Evolutionary conservation across 116 monocot species (phyloP).

Genomic region (Zostera marina): DNA sequence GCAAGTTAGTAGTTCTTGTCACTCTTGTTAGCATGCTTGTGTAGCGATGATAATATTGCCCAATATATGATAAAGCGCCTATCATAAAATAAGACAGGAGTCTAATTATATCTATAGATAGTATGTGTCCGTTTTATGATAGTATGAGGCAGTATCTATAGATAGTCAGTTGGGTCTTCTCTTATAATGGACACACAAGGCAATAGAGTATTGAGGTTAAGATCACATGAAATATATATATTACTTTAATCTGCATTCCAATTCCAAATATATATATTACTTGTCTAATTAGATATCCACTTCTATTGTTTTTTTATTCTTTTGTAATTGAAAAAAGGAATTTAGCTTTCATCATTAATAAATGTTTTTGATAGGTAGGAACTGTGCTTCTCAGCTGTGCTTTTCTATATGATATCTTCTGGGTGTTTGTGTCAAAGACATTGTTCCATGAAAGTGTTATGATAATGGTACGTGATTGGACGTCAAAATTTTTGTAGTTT

Average conservation of each 20-base stretch:
- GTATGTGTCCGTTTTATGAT: too few species aligned
- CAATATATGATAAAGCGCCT: too few species aligned
- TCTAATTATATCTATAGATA: too few species aligned
- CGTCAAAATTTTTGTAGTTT: not conserved
- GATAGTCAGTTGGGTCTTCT: too few species aligned
- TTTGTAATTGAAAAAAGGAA: not conserved
- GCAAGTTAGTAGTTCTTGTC: too few species aligned
- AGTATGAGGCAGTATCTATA: too few species aligned
- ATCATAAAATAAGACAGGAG: too few species aligned
- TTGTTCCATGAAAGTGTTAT: constrained; percentile 99
- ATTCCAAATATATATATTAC: too few species aligned
- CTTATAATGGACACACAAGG: too few species aligned
- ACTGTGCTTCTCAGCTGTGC: constrained; percentile 91
- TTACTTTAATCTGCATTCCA: too few species aligned
- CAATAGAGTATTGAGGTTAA: too few species aligned
- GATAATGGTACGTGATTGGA: constrained; percentile 79
- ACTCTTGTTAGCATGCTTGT: not conserved
- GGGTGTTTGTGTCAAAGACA: constrained; percentile 87
- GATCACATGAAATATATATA: too few species aligned
- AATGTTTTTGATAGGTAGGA: constrained; percentile 52
- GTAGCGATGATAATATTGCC: not conserved
- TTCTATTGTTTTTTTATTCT: not conserved
- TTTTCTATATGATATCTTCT: constrained; percentile 95
- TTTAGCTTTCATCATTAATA: not conserved
- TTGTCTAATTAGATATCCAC: not conserved